These are phyloP conservation scores for Globisporangium echinulatum DNA, from an alignment of 352 stramenopile species.

Conservation along the genomic window DNA sequence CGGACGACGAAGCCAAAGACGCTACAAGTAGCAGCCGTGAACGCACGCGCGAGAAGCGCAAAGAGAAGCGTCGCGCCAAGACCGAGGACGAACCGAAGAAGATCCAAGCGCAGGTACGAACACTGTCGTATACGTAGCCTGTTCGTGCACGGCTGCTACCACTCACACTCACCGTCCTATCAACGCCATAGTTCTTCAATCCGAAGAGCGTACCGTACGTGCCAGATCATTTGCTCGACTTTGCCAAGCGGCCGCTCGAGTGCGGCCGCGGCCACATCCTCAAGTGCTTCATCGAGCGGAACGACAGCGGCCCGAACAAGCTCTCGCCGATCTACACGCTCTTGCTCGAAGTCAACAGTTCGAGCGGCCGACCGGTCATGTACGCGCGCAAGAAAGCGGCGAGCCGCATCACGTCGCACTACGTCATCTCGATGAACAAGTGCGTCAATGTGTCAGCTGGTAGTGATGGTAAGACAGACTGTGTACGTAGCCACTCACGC, in stretches of 20 bases:
- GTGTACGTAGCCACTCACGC: background rate
- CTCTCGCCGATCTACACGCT: conserved; percentile 80
- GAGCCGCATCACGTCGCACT: conserved; percentile 77
- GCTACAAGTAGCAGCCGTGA: conserved; percentile 15
- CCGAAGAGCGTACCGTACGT: conserved; percentile 78
- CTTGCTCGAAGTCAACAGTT: conserved; percentile 80
- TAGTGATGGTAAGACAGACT: too few species aligned
- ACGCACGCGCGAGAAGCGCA: conserved; percentile 41
- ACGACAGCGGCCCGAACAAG: conserved; percentile 70
- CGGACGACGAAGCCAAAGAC: conserved; percentile 31
- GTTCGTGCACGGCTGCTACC: background rate
- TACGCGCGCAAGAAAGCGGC: conserved; percentile 76
- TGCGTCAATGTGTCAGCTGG: conserved; percentile 8
- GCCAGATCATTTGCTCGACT: conserved; percentile 73
- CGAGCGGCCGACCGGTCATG: conserved; percentile 76
- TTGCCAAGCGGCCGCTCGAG: conserved; percentile 72
- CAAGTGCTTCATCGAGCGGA: conserved; percentile 88
- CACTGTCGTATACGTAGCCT: background rate
- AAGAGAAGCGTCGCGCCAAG: conserved; percentile 48
- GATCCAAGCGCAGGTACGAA: conserved; percentile 42
- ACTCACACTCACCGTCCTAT: background rate
- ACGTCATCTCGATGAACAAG: conserved; percentile 84
- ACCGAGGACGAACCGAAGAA: conserved; percentile 65
- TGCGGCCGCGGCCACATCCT: conserved; percentile 72
- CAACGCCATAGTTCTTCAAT: conserved; percentile 58